A percentile compares a stretch with the other conserved stretches of the same genome.
phyloP scores from a whole-genome alignment of 176 grass and related monocot genomes.

The Eragrostis curvula region DNA sequence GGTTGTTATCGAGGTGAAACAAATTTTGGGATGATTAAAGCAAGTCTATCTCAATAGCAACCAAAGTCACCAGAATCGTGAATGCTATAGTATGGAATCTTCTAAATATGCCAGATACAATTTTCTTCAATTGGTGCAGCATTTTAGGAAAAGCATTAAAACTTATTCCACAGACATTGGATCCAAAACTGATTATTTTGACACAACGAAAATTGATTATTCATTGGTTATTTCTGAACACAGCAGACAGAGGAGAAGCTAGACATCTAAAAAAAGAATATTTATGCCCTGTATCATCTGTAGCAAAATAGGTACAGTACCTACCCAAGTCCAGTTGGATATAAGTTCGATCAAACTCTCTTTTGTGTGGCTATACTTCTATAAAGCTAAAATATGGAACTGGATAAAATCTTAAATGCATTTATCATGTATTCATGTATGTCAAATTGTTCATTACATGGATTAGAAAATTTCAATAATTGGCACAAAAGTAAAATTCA shows the following conservation, averaged over 20 bases:
- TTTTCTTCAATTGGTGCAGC: neutral
- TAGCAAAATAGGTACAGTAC: neutral
- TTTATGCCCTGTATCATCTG: neutral
- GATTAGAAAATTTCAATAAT: neutral
- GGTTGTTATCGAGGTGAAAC: neutral
- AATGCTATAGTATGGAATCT: neutral
- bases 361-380: neutral
- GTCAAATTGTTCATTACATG: neutral
- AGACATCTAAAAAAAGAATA: neutral
- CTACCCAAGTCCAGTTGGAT: constrained; percentile 4
- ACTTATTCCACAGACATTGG: neutral
- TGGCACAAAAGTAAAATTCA: constrained; percentile 3
- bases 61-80: neutral
- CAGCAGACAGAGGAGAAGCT: neutral
- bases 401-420: constrained; percentile 7
- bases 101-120: neutral
- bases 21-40: neutral
- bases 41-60: neutral
- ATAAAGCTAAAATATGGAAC: neutral
- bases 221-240: neutral
- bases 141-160: neutral
- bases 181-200: neutral
- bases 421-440: neutral
- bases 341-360: constrained; percentile 27
- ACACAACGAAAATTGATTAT: constrained; percentile 13